A percentile compares a stretch with the other conserved stretches of the same genome.
Evolutionary conservation across 129 eudicot species (phyloP).

Genomic region (Artemisia tridentata): DNA sequence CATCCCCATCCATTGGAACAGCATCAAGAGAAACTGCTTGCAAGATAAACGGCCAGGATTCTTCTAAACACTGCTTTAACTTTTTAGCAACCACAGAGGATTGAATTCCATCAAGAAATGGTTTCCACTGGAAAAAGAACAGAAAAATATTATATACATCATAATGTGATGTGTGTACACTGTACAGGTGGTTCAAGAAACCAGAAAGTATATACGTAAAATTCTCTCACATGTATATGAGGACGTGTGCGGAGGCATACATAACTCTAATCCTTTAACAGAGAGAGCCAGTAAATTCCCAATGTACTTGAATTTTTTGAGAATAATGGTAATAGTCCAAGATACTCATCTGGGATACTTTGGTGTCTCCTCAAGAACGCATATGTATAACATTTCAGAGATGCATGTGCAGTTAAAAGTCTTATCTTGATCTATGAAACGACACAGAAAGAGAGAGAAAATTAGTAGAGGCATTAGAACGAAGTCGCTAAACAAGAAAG

Average conservation of each 20-base stretch:
- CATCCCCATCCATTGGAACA: constrained; percentile 56
- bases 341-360: constrained; percentile 73
- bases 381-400: constrained; percentile 88
- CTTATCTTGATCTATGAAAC: constrained; percentile 78
- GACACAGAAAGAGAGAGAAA: constrained; percentile 5
- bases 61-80: constrained; percentile 81
- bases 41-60: constrained; percentile 90
- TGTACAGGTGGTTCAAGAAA: constrained; percentile 11
- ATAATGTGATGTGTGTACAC: neutral
- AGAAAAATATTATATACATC: constrained; percentile 13
- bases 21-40: constrained; percentile 96
- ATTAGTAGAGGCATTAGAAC: neutral
- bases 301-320: constrained; percentile 65
- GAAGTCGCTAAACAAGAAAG: neutral
- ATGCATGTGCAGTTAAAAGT: constrained; percentile 90
- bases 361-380: constrained; percentile 73
- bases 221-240: constrained; percentile 59
- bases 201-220: neutral
- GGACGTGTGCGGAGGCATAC: constrained; percentile 61
- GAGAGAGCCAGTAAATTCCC: constrained; percentile 76
- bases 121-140: constrained; percentile 68
- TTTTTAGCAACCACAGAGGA: constrained; percentile 68
- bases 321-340: constrained; percentile 79
- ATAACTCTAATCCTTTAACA: constrained; percentile 75
- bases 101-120: constrained; percentile 93